A percentile compares a stretch with the other conserved stretches of the same genome.
Conservation (phyloP, 768 basidiomycete genomes). For the Favolaschia claudopus region DNA sequence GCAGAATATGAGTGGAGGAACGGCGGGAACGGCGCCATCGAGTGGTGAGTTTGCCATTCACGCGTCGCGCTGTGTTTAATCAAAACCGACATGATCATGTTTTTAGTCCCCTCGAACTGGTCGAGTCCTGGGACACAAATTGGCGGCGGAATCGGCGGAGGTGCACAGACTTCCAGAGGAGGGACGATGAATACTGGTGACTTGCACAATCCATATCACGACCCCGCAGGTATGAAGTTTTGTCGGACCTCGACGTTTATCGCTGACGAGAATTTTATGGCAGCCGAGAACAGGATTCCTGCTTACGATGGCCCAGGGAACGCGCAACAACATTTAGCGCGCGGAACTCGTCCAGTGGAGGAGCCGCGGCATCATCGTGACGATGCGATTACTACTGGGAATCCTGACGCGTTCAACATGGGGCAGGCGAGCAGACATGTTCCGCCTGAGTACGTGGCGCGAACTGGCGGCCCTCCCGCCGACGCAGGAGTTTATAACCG, state of each 20-base stretch:
- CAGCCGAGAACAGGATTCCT: slow-evolving; percentile 14
- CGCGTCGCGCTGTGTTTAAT: too few relatives aligned
- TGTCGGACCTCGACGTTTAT: not conserved
- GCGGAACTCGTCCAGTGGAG: not conserved
- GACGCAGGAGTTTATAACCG: not conserved
- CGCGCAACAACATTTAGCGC: not conserved
- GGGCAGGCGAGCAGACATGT: not conserved
- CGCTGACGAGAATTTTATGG: not conserved
- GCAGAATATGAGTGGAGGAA: not conserved
- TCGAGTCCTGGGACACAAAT: too few relatives aligned
- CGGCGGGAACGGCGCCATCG: too few relatives aligned
- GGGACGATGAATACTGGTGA: not conserved
- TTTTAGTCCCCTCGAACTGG: too few relatives aligned
- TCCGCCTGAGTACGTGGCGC: not conserved
- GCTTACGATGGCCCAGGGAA: slow-evolving; percentile 21
- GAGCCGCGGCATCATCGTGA: slow-evolving; percentile 24
- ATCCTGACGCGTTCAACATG: not conserved
- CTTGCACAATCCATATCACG: slow-evolving; percentile 2
- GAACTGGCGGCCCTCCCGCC: not conserved
- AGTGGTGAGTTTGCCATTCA: too few relatives aligned
- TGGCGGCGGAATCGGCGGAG: too few relatives aligned
- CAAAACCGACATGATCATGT: too few relatives aligned
- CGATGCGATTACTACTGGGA: slow-evolving; percentile 9
- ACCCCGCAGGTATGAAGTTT: slow-evolving; percentile 3
- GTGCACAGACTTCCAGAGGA: too few relatives aligned